Base-by-base conservation (phyloP, 1,284 basidiomycete species). In the Anthracocystis walkeri region DNA sequence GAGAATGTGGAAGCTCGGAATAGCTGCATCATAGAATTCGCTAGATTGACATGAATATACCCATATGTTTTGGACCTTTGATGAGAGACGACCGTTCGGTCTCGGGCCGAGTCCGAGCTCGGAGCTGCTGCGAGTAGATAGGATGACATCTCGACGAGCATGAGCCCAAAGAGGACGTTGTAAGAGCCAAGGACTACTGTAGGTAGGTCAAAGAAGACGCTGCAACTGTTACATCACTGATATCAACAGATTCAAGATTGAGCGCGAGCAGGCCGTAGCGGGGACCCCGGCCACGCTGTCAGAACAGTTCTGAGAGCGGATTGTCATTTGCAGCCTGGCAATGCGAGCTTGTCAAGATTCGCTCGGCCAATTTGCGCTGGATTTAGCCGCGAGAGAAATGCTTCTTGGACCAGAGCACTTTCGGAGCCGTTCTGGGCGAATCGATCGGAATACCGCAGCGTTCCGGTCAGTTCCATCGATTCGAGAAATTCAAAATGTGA, bases 391-490 rank as follows among this genome's bases (percentile, higher is more conserved):
- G 18, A 7, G 20, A 18, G 33, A 33, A 33, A 16, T 12, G 5
- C 46, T 8, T 48, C 16, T 52, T 50, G 58, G 49, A 45, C 50
- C 49, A 49, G 58, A 51, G 38, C 23, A 31, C 4, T 14, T 7
- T 29, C 11, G 48, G 27, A n/a, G 16, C 18, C 27, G 7, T 29
- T 29, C 27, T 8, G 31, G 48, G 29, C 48, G 20, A 38, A 33
- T 55, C 53, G 53, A 56, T 35, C 10, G 27, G 54, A 46, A 45
- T 31, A 21, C 48, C 57, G 57, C 54, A 45, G 41, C 41, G 27
- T 46, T 21, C 54, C 54, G 54, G 54, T 25, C 35, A 50, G 38
- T 48, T 50, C 55, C 35, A 41, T 51, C 40, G 29, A 56, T 51
- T 51, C 21, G 27, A 27, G 27, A 18, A 23, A 21, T 51, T 38